Base-by-base conservation (phyloP, 1,284 basidiomycete species). In the Puccinia horiana region DNA sequence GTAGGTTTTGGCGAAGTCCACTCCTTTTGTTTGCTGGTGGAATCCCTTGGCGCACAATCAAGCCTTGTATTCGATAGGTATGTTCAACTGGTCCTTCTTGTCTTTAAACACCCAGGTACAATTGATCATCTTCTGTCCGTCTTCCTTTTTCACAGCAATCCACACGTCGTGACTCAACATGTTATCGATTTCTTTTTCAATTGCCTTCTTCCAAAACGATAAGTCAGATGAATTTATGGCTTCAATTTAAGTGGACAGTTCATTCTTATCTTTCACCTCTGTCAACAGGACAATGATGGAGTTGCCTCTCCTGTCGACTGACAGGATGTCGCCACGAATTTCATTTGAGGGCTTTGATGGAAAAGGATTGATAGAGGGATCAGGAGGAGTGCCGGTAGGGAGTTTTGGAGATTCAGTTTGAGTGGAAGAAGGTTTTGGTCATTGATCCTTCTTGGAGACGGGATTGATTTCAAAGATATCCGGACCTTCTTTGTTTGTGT, bases 101-200 rank as follows among this genome's bases (percentile, higher is more conserved):
- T n/a, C n/a, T n/a, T n/a, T n/a, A n/a, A n/a, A 44, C 20, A 47
- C 42, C 72, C 72, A 74, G 14, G 72, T 74, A 18, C 42, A 49
- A 29, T 49, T 49, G 47, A 74, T 52, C n/a, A 11, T 40, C 16
- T 70, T 70, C 23, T 70, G 42, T 26, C 29, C n/a, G 3, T 29
- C 58, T 11, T 3, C 35, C 9, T 63, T 63, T 29, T 63, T 6
- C 5, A 63, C 58, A 12, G n/a, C 18, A 2, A 37, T 29, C 58
- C 58, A 63, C 16, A 63, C 58, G 26, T 63, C 29, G 29, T 63
- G 58, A 2, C 29, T 18, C 14, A 14, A 6, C 58, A 63, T 63
- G n/a, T 63, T 63, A 11, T n/a, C n/a, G n/a, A n/a, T n/a, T n/a
- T n/a, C n/a, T n/a, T n/a, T n/a, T n/a, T 5, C 14, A 32, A 63